These are phyloP conservation scores for Pseudogymnoascus sp. DNA, from an alignment of 2,329 filamentous ascomycete genomes.

Conservation along the genomic window DNA sequence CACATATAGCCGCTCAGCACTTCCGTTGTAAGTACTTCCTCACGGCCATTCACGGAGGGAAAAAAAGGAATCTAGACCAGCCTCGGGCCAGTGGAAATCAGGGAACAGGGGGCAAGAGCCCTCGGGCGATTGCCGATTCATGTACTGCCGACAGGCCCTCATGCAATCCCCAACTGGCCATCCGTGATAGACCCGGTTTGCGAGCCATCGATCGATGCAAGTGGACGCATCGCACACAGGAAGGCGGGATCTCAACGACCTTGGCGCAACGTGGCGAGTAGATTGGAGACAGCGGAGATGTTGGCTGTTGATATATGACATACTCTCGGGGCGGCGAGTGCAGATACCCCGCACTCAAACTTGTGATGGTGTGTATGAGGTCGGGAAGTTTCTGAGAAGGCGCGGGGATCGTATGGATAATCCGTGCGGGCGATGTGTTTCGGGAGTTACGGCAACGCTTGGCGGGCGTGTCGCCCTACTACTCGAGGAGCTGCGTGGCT, in stretches of 20 bases:
- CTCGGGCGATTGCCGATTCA: not conserved
- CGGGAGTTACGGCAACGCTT: not conserved
- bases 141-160: not conserved
- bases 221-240: not conserved
- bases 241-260: not conserved
- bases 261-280: slow-evolving; percentile 6
- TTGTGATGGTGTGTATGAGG: not conserved
- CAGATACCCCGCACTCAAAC: not conserved
- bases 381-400: not conserved
- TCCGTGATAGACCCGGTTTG: not conserved
- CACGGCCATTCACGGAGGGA: not conserved
- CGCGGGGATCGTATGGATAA: slow-evolving; percentile 3
- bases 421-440: not conserved
- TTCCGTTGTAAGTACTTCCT: not conserved
- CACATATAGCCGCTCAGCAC: not conserved
- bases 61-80: not conserved
- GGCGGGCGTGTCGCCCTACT: slow-evolving; percentile 1
- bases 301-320: not conserved
- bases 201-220: not conserved
- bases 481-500: slow-evolving; percentile 1
- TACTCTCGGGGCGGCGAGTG: not conserved
- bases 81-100: not conserved
- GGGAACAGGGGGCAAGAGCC: not conserved
- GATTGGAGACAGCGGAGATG: not conserved
- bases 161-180: not conserved